Base-by-base conservation (phyloP, 2,329 filamentous ascomycete species). In the Phyllosticta citribraziliensis region DNA sequence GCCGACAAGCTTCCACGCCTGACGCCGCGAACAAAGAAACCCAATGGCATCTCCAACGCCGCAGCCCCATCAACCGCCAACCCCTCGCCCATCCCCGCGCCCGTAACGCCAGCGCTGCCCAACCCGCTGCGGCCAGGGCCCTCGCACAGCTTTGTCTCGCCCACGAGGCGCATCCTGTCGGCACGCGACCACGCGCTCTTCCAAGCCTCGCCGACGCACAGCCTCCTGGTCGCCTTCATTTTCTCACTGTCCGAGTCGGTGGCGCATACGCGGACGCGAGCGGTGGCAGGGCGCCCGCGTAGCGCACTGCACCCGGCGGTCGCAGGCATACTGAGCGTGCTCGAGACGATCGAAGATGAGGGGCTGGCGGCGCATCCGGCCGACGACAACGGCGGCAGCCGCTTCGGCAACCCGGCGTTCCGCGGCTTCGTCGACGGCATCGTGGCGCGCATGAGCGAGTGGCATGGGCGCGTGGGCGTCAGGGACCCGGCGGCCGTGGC, bases 371-470 rank as follows among this genome's bases (percentile, higher is more conserved):
- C 81, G 57, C 86, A 88, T 58, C 94, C 94, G 0, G 87, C 94
- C 0, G 82, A 93, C 66, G 91, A 97, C 65, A 89, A 92, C 55
- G 88, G 85, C 35, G 88, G 85, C 30, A 96, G 91, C 9, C 84
- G 94, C 25, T 99, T 99, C 73, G 95, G 94, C 55, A 99, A 99
- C 76, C 92, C 91, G 66, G 85, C 88, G 1, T 99, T 99, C 76
- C 85, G 91, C 56, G 81, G 83, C 62, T 92, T 95, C 69, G 82
- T 97, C 61, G 88, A 90, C 71, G 82, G 84, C 54, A 77, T 88
- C 19, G 72, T 71, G 20, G 64, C 67, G 2, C 73, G 74, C 6
- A 65, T 82, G 52, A 68, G 73, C n/a, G 5, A 69, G 50, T 93
- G 89, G 88, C 89, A 93, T 70, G 70, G 75, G 35, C 72, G 74